Evolutionary conservation across 1,284 basidiomycete species (phyloP).

Genomic region (Sporisorium iseilematis-ciliati): DNA sequence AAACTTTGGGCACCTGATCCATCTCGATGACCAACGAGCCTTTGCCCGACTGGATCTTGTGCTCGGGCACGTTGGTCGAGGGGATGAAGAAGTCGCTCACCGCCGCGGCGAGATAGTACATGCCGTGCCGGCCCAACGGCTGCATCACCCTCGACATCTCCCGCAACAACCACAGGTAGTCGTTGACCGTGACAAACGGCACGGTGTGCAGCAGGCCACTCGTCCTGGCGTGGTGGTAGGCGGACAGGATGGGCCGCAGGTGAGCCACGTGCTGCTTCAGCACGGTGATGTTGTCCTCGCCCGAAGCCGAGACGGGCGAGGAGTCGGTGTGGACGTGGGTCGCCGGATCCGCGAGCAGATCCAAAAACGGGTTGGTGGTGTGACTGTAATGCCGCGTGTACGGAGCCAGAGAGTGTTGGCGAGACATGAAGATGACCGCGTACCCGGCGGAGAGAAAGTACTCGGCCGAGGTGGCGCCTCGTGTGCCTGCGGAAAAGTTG

Average conservation of each 20-base stretch:
- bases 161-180: constrained; percentile 92
- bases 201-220: constrained; percentile 83
- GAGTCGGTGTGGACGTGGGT: constrained; percentile 30
- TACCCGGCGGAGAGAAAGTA: constrained; percentile 93
- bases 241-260: constrained; percentile 80
- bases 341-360: constrained; percentile 81
- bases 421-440: constrained; percentile 97
- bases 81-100: constrained; percentile 98
- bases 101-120: constrained; percentile 97
- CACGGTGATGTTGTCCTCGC: constrained; percentile 75
- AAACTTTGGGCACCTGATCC: constrained; percentile 97
- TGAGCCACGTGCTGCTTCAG: constrained; percentile 76
- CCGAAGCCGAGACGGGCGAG: constrained; percentile 22
- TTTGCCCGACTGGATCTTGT: constrained; percentile 97
- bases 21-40: constrained; percentile 89
- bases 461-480: constrained; percentile 96
- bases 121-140: constrained; percentile 78
- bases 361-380: constrained; percentile 96
- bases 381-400: constrained; percentile 98
- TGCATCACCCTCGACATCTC: constrained; percentile 78
- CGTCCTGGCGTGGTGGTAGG: constrained; percentile 84
- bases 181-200: constrained; percentile 93
- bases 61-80: constrained; percentile 87
- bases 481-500: constrained; percentile 97
- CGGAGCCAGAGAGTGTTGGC: constrained; percentile 95